A percentile compares a stretch with the other conserved stretches of the same genome.
Evolutionary conservation across 305 asterid species (phyloP).

Genomic region (Andrographis paniculata): DNA sequence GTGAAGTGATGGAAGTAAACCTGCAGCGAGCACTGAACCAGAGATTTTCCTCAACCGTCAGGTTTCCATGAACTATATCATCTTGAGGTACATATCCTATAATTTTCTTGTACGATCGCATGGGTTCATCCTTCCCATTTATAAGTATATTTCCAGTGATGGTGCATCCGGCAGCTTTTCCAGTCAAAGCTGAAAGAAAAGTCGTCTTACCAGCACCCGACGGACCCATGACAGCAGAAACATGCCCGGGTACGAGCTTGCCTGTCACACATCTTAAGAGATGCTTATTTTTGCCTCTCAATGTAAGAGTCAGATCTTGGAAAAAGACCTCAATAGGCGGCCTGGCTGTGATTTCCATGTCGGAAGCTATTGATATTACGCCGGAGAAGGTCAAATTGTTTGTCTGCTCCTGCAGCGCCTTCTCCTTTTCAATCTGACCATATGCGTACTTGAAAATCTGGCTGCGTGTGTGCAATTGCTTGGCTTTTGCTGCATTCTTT

Average conservation of each 20-base stretch:
- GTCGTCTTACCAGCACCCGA: slow-evolving; percentile 90
- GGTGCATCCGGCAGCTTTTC: slow-evolving; percentile 72
- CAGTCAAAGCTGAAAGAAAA: slow-evolving; percentile 69
- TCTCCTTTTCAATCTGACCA: slow-evolving; percentile 74
- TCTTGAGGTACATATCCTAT: slow-evolving; percentile 84
- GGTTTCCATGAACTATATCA: slow-evolving; percentile 80
- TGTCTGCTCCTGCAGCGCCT: slow-evolving; percentile 61
- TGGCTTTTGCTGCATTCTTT: slow-evolving; percentile 37
- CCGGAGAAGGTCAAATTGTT: slow-evolving; percentile 65
- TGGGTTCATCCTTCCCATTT: slow-evolving; percentile 55
- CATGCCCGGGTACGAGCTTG: slow-evolving; percentile 65
- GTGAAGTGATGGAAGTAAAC: slow-evolving; percentile 18
- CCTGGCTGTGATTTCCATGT: slow-evolving; percentile 45
- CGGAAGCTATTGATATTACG: slow-evolving; percentile 58
- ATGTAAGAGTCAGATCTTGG: slow-evolving; percentile 66
- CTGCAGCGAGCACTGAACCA: slow-evolving; percentile 96
- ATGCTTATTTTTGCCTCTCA: slow-evolving; percentile 71
- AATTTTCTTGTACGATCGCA: slow-evolving; percentile 62
- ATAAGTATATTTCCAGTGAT: slow-evolving; percentile 56
- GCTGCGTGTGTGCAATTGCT: slow-evolving; percentile 66
- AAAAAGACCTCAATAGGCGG: slow-evolving; percentile 68
- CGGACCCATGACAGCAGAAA: slow-evolving; percentile 87
- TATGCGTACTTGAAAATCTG: slow-evolving; percentile 78
- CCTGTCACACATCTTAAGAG: slow-evolving; percentile 68
- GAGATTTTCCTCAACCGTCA: slow-evolving; percentile 84